Conservation (phyloP, 108 stramenopile species). For the Skeletonema tropicum region DNA sequence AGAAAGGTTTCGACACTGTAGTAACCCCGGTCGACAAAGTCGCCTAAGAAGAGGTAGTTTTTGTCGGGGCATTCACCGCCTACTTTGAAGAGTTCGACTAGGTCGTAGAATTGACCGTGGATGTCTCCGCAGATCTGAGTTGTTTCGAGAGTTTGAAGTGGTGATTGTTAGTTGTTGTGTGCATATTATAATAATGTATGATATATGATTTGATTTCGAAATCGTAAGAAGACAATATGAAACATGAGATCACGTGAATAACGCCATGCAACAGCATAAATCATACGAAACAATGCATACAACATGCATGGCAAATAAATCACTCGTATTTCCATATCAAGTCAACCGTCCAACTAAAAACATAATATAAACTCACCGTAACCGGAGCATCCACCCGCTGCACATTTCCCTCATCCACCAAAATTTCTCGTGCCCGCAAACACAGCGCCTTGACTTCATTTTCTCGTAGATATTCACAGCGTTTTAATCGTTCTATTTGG, state of each 20-base stretch:
- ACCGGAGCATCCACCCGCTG: slow-evolving; percentile 98
- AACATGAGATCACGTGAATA: too few relatives aligned
- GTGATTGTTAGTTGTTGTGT: too few relatives aligned
- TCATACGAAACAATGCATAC: too few relatives aligned
- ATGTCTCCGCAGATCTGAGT: slow-evolving; percentile 96
- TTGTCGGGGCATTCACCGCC: slow-evolving; percentile 98
- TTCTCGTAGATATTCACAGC: slow-evolving; percentile 98
- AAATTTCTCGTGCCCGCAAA: slow-evolving; percentile 94
- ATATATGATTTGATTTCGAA: too few relatives aligned
- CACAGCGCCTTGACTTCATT: slow-evolving; percentile 98
- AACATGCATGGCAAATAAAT: too few relatives aligned
- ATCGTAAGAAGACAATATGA: too few relatives aligned
- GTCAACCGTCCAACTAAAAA: too few relatives aligned
- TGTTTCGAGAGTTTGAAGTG: too few relatives aligned
- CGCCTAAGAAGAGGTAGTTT: slow-evolving; percentile 99
- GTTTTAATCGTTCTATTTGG: slow-evolving; percentile 92
- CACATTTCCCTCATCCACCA: slow-evolving; percentile 99
- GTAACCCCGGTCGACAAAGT: slow-evolving; percentile 99
- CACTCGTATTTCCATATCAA: too few relatives aligned
- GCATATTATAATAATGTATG: too few relatives aligned
- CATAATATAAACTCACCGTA: slow-evolving; percentile 88
- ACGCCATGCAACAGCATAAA: too few relatives aligned
- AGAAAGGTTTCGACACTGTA: slow-evolving; percentile 98
- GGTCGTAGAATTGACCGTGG: slow-evolving; percentile 99
- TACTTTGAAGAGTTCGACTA: slow-evolving; percentile 98